These are phyloP conservation scores for Diutina neorugosa DNA, from an alignment of 1,139 yeast genomes.

Conservation along the genomic window DNA sequence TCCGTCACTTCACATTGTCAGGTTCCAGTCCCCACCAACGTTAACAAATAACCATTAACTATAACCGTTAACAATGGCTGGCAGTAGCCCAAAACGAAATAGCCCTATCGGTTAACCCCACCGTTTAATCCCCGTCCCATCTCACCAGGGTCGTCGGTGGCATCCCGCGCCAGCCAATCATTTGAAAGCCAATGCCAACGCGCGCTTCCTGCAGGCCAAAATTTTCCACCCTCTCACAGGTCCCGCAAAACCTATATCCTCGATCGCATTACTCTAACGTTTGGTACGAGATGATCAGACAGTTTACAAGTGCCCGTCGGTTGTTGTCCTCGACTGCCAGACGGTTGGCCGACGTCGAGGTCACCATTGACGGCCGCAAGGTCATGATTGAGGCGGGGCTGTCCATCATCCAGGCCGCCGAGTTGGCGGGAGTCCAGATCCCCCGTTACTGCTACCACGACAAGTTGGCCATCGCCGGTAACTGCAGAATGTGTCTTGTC, in stretches of 20 bases:
- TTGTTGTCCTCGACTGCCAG: background rate
- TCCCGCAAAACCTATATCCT: background rate
- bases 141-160: background rate
- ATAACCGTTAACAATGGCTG: too few relatives aligned
- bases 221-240: background rate
- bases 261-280: background rate
- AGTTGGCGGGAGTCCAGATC: slow-evolving; percentile 77
- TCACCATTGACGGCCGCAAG: slow-evolving; percentile 67
- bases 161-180: background rate
- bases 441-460: slow-evolving; percentile 92
- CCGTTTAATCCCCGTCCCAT: too few relatives aligned
- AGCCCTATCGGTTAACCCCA: background rate
- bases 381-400: slow-evolving; percentile 80
- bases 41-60: too few relatives aligned
- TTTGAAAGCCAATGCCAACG: background rate
- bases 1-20: too few relatives aligned
- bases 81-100: too few relatives aligned
- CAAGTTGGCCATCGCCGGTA: slow-evolving; percentile 86
- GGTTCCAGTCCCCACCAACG: too few relatives aligned
- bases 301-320: slow-evolving; percentile 4
- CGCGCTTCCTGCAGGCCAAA: background rate
- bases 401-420: slow-evolving; percentile 84
- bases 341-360: slow-evolving; percentile 45
- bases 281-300: slow-evolving; percentile 2
- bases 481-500: slow-evolving; percentile 89